These are phyloP conservation scores for Lenwebbia sp. DNA, from an alignment of 345 rosid species.

Conservation along the genomic window DNA sequence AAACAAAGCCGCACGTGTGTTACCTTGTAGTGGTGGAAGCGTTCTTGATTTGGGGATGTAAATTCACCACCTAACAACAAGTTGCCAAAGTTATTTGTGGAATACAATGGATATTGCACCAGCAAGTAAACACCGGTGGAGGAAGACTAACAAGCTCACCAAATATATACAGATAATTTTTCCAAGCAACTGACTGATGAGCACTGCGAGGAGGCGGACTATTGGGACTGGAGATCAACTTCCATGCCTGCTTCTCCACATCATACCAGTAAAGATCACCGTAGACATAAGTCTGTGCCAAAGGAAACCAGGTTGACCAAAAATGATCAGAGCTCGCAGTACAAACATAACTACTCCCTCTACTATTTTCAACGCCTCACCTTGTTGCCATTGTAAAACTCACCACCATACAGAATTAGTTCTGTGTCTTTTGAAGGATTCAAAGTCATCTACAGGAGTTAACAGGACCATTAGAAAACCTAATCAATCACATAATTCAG, in stretches of 20 bases:
- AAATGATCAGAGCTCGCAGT: neutral
- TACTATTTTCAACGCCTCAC: conserved; percentile 12
- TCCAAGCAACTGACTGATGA: conserved; percentile 96
- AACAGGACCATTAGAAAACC: neutral
- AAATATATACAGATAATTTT: conserved; percentile 86
- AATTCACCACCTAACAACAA: conserved; percentile 74
- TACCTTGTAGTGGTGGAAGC: conserved; percentile 97
- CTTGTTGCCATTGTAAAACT: conserved; percentile 91
- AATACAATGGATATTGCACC: neutral
- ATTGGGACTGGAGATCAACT: conserved; percentile 76
- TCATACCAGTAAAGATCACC: conserved; percentile 85
- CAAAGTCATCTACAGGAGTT: conserved; percentile 41
- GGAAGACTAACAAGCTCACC: conserved; percentile 30
- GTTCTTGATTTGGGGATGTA: conserved; percentile 93
- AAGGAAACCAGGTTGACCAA: conserved; percentile 1
- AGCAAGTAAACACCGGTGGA: neutral
- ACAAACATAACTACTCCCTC: neutral
- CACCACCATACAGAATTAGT: conserved; percentile 79
- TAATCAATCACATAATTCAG: neutral
- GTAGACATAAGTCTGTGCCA: conserved; percentile 72
- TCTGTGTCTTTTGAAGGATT: conserved; percentile 88
- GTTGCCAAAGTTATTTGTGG: neutral
- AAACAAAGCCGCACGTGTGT: neutral
- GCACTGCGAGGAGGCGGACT: conserved; percentile 99
- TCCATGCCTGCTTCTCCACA: conserved; percentile 91